These are phyloP conservation scores for Xylaria sp. DNA, from an alignment of 2,329 filamentous ascomycete species.

Conservation along the genomic window DNA sequence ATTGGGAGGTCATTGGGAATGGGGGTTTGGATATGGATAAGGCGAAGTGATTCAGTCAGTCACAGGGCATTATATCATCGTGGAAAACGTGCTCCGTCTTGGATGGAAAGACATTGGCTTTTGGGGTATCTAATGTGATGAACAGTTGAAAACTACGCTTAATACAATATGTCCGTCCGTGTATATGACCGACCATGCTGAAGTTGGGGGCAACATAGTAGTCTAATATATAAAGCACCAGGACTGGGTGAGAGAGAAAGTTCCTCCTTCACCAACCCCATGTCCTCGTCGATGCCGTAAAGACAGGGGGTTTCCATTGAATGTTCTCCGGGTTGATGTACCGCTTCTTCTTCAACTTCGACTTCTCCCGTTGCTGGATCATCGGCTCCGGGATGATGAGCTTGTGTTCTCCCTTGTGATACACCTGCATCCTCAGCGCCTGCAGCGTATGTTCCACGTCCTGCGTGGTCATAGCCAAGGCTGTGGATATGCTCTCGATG, in stretches of 20 bases:
- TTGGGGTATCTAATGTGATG: constrained; percentile 19
- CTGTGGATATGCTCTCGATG: constrained; percentile 74
- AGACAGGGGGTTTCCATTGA: constrained; percentile 94
- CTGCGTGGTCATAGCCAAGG: constrained; percentile 91
- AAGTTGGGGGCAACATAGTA: no score
- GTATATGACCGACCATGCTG: no score
- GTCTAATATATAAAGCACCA: no score
- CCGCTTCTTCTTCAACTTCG: constrained; percentile 70
- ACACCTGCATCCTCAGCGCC: constrained; percentile 89
- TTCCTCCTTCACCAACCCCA: constrained; percentile 79
- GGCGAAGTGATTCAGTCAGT: constrained; percentile 8
- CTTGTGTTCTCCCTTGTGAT: constrained; percentile 94
- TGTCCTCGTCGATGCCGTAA: constrained; percentile 80
- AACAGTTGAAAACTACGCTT: constrained; percentile 4
- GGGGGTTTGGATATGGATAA: neutral
- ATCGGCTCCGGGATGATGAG: constrained; percentile 85
- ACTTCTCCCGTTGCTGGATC: constrained; percentile 72
- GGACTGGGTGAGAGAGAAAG: neutral
- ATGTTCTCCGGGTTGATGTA: constrained; percentile 72
- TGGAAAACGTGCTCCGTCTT: neutral
- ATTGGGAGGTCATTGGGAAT: constrained; percentile 6
- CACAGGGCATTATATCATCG: neutral
- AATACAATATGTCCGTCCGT: no score
- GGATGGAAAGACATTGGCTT: neutral
- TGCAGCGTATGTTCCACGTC: constrained; percentile 94